These are phyloP conservation scores for Alternaria sp. DNA, from an alignment of 2,329 filamentous ascomycete genomes.

Conservation along the genomic window DNA sequence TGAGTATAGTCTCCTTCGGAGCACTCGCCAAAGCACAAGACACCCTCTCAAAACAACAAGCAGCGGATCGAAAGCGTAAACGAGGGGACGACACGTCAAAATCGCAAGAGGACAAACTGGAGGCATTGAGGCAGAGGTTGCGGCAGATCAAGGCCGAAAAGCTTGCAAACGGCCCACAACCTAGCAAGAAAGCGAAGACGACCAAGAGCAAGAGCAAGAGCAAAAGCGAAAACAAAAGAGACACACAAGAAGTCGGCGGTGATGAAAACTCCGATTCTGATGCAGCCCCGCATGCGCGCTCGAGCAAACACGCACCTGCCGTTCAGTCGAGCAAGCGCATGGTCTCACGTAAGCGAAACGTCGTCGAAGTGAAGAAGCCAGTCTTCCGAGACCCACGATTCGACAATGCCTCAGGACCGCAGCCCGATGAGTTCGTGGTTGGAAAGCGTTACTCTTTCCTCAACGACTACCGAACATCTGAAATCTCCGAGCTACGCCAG, in stretches of 20 bases:
- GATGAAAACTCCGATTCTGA: conserved; percentile 44
- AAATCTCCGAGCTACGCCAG: conserved; percentile 77
- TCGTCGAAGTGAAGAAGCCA: conserved; percentile 70
- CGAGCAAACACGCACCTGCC: conserved; percentile 88
- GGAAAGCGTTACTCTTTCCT: conserved; percentile 86
- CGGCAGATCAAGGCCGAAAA: conserved; percentile 56
- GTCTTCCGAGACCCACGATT: conserved; percentile 84
- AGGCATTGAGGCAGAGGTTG: conserved; percentile 56
- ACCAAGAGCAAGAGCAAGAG: conserved; percentile 28
- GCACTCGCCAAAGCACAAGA: conserved; percentile 88
- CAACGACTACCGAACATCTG: conserved; percentile 82
- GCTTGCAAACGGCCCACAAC: conserved; percentile 33
- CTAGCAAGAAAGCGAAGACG: conserved; percentile 33
- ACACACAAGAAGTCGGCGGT: conserved; percentile 47
- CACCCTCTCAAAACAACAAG: conserved; percentile 60
- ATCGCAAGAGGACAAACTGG: conserved; percentile 58
- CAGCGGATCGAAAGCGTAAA: conserved; percentile 53
- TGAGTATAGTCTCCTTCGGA: conserved; percentile 80
- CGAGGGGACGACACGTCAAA: conserved; percentile 50
- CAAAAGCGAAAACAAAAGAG: conserved; percentile 37
- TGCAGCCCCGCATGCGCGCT: conserved; percentile 56
- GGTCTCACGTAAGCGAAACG: conserved; percentile 80
- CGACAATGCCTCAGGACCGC: conserved; percentile 67
- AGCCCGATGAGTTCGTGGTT: conserved; percentile 65
- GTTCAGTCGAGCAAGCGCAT: conserved; percentile 83